phyloP scores from a whole-genome alignment of 441 rosid species.

The Aquilaria agallochum region DNA sequence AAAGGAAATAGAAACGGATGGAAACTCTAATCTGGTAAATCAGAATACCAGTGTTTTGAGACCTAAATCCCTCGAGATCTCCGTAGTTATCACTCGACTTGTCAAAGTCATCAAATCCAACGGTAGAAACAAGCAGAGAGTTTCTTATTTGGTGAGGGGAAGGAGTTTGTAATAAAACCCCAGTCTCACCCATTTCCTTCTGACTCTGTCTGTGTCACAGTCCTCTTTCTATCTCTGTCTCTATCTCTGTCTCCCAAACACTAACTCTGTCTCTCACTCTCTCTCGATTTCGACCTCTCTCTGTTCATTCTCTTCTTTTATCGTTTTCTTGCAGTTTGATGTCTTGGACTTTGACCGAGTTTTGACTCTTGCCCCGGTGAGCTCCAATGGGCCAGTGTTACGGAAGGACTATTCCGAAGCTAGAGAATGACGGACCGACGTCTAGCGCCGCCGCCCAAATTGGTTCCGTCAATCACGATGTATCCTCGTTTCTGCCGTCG shows the following conservation, averaged over 20 bases:
- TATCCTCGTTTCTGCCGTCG: conserved; percentile 30
- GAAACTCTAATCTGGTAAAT: neutral
- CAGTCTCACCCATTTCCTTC: conserved; percentile 11
- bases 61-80: neutral
- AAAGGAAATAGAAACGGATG: neutral
- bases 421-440: conserved; percentile 33
- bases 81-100: conserved; percentile 22
- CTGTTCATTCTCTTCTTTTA: conserved; percentile 49
- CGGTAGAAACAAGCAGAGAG: conserved; percentile 11
- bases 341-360: conserved; percentile 11
- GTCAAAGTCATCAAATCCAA: conserved; percentile 24
- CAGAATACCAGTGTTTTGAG: neutral
- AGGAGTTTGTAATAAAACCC: too few species aligned
- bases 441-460: conserved; percentile 40
- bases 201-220: conserved; percentile 6
- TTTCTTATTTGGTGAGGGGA: neutral
- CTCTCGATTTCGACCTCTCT: conserved; percentile 16
- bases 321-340: conserved; percentile 43
- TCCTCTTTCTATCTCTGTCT: neutral
- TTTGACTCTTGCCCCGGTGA: conserved; percentile 21
- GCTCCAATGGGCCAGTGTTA: conserved; percentile 89
- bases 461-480: conserved; percentile 42
- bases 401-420: conserved; percentile 60
- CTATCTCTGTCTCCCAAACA: conserved; percentile 13
- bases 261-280: conserved; percentile 19